phyloP scores from a whole-genome alignment of 2,329 filamentous ascomycete genomes.

The Aureobasidium melanogenum region DNA sequence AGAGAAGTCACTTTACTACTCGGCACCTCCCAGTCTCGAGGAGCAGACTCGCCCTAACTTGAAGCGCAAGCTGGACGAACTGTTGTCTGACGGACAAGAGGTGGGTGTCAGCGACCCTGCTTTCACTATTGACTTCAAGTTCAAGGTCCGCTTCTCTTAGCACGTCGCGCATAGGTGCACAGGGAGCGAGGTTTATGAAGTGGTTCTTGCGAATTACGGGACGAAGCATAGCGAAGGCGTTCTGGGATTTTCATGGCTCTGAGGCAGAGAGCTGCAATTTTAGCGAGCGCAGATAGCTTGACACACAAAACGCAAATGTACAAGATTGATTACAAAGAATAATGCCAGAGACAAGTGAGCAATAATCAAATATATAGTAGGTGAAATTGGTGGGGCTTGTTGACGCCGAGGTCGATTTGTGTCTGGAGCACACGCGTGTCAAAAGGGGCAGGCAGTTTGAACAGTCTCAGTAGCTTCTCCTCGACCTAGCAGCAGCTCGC shows the following conservation, averaged over 20 bases:
- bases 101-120: constrained; percentile 90
- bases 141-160: constrained; percentile 42
- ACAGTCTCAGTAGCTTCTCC: not conserved
- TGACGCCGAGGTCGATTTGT: not conserved
- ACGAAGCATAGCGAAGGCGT: constrained; percentile 9
- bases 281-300: not conserved
- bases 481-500: not conserved
- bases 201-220: not conserved
- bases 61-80: constrained; percentile 62
- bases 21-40: constrained; percentile 70
- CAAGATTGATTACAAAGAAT: not conserved
- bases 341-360: not conserved
- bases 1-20: constrained; percentile 83
- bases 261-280: not conserved
- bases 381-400: not conserved
- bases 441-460: constrained; percentile 7
- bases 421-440: not conserved
- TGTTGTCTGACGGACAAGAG: constrained; percentile 76
- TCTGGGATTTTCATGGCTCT: not conserved
- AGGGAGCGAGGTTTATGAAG: not conserved
- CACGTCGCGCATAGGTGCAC: not conserved
- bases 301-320: not conserved
- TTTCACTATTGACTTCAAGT: constrained; percentile 64
- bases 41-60: constrained; percentile 79
- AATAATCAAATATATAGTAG: not conserved